Evolutionary conservation across 139 green algal genomes (phyloP).

Genomic region (Chlamydomonas applanata): DNA sequence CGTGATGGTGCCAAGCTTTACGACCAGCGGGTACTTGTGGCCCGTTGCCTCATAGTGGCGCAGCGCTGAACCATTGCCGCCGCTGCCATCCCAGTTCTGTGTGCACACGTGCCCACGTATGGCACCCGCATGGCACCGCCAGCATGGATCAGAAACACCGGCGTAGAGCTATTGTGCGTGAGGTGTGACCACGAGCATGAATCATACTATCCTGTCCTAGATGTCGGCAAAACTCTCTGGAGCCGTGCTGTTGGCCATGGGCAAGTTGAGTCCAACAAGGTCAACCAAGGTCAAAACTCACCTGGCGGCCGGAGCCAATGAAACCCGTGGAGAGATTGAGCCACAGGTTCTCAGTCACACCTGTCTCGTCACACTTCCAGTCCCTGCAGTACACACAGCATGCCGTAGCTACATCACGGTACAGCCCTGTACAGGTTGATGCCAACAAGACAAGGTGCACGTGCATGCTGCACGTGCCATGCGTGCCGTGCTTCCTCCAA

Average conservation of each 20-base stretch:
- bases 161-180: too few relatives aligned
- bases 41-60: slow-evolving; percentile 88
- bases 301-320: slow-evolving; percentile 89
- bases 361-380: slow-evolving; percentile 92
- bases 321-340: slow-evolving; percentile 94
- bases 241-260: too few relatives aligned
- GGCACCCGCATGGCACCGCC: background rate
- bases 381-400: slow-evolving; percentile 19
- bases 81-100: slow-evolving; percentile 83
- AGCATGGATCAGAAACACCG: too few relatives aligned
- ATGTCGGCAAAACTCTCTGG: too few relatives aligned
- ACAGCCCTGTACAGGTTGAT: too few relatives aligned
- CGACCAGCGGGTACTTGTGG: slow-evolving; percentile 86
- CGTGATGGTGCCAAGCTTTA: slow-evolving; percentile 98
- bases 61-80: slow-evolving; percentile 90
- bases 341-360: slow-evolving; percentile 94
- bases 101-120: background rate
- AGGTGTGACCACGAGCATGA: too few relatives aligned
- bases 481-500: too few relatives aligned
- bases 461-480: too few relatives aligned
- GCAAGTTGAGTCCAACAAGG: too few relatives aligned
- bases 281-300: slow-evolving; percentile 23
- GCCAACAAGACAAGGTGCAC: background rate
- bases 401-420: too few relatives aligned
- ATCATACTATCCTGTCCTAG: too few relatives aligned